Conservation (phyloP, 495 filamentous ascomycete species). For the Hyaloscypha finlandica region DNA sequence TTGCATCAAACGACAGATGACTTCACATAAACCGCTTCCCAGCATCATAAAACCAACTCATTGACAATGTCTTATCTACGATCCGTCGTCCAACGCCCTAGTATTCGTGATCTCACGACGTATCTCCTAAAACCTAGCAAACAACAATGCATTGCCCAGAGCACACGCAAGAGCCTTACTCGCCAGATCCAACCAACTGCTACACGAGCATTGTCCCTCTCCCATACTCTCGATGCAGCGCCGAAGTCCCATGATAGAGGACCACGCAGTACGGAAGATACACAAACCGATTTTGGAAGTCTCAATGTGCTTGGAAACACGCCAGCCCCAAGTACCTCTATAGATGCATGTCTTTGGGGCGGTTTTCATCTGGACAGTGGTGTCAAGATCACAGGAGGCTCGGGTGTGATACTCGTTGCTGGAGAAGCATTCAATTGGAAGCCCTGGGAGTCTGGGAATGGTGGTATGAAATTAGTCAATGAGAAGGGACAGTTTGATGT, state of each 20-base stretch:
- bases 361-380: constrained; percentile 85
- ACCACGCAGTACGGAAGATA: constrained; percentile 27
- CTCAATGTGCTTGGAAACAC: constrained; percentile 80
- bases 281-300: constrained; percentile 66
- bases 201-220: constrained; percentile 2
- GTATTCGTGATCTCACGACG: constrained; percentile 1
- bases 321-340: constrained; percentile 72
- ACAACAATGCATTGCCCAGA: background rate
- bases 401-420: constrained; percentile 71
- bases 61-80: background rate
- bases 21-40: background rate
- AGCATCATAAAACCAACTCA: background rate
- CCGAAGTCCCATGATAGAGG: constrained; percentile 30
- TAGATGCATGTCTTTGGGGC: constrained; percentile 76
- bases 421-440: constrained; percentile 89
- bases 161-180: background rate
- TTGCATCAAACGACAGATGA: background rate
- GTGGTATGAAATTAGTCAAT: constrained; percentile 60
- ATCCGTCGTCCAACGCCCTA: background rate
- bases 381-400: constrained; percentile 61
- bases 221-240: constrained; percentile 6
- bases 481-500: constrained; percentile 81
- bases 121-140: background rate
- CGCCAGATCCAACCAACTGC: background rate
- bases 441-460: constrained; percentile 62